Evolutionary conservation across 495 filamentous ascomycete genomes (phyloP), one percentile per base, ranked within the genome.

Genomic region (Penicillium cosmopolitanum): DNA sequence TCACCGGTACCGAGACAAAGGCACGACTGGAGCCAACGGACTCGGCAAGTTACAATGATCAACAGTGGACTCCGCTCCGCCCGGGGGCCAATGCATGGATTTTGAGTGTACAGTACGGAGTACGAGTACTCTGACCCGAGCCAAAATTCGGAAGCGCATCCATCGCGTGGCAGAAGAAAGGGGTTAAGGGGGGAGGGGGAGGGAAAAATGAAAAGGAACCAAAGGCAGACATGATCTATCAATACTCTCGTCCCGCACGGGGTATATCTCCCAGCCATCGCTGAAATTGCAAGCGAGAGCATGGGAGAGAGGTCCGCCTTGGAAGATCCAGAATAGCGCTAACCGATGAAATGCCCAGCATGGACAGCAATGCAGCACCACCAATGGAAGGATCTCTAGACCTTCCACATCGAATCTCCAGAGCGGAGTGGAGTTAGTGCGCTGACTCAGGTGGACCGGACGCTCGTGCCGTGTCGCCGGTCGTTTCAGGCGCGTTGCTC

Each of bases 381-480:
- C 46, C 46, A 48, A 48, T 48, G 46, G 15, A 23, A 48, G 11
- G 1, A 23, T 23, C 46, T 48, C 19, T 5, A 48, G 23, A 48
- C 46, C 46, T 48, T 48, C 46, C 46, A 44, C 42, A 48, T 48
- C 46, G 46, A 48, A 48, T 48, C 46, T 28, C 31, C 21, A 11
- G 23, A 15, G 44, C 21, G 46, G 19, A n/a, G 46, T 48, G 43
- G 43, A 21, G 15, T 28, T 28, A 19, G 21, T 19, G 21, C 21
- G 46, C 51, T 62, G 58, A 65, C 50, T 62, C 50, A 63, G 43
- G 66, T 63, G 55, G 66, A 57, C 47, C 58, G 61, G 55, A 62
- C 58, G 66, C 57, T 54, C 63, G 66, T 69, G 64, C 64, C 66
- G 64, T 62, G 61, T 69, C 50, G 38, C 43, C 58, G 64, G 64